phyloP scores from a whole-genome alignment of 176 grass and related monocot genomes.

The Aegilops speltoides region DNA sequence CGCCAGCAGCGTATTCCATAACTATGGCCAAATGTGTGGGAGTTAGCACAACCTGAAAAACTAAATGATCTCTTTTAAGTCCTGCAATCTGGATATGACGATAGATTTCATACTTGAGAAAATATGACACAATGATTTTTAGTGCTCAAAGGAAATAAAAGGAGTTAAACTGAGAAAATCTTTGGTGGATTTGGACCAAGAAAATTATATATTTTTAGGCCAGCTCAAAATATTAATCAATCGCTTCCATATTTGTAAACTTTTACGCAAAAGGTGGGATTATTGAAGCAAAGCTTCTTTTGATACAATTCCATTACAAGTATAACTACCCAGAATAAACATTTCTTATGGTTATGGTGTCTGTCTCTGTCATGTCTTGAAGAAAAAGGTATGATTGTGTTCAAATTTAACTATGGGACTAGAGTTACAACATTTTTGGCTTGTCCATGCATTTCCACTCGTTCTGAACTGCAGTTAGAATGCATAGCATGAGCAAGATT shows the following conservation, averaged over 20 bases:
- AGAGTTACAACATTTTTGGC: neutral
- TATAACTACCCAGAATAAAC: neutral
- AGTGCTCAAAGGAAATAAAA: neutral
- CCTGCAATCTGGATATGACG: constrained; percentile 13
- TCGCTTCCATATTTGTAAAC: neutral
- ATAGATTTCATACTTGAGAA: constrained; percentile 21
- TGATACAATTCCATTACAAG: neutral
- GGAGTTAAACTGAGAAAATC: neutral
- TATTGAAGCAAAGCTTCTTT: neutral
- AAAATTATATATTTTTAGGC: neutral
- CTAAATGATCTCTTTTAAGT: constrained; percentile 39
- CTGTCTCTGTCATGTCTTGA: neutral
- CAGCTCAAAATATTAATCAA: neutral
- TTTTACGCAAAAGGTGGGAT: neutral
- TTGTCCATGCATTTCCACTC: neutral
- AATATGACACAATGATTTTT: neutral
- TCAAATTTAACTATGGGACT: neutral
- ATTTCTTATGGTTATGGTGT: neutral
- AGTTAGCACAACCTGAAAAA: constrained; percentile 93
- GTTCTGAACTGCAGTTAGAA: neutral
- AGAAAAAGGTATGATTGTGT: neutral
- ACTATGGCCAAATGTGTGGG: constrained; percentile 99
- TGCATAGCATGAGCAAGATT: constrained; percentile 14
- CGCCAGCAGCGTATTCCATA: constrained; percentile 98
- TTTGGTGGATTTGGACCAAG: neutral